These are phyloP conservation scores for Raffaelea arxii DNA, from an alignment of 2,329 filamentous ascomycete genomes.

Conservation along the genomic window DNA sequence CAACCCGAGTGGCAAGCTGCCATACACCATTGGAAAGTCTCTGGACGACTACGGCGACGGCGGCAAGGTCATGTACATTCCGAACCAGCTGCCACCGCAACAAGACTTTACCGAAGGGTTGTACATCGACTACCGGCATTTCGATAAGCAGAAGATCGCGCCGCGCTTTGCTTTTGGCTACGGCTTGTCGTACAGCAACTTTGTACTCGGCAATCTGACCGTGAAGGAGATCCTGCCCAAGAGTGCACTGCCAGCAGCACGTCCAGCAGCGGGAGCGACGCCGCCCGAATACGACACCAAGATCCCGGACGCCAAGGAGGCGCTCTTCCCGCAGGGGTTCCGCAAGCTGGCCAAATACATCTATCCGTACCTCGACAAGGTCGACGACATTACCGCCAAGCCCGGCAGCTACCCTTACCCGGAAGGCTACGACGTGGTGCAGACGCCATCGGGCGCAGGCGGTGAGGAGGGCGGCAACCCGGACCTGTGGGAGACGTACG, in stretches of 20 bases:
- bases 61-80: slow-evolving; percentile 58
- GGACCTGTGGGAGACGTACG: slow-evolving; percentile 49
- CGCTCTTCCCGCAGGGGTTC: slow-evolving; percentile 49
- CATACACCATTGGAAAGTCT: slow-evolving; percentile 74
- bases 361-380: slow-evolving; percentile 56
- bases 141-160: slow-evolving; percentile 64
- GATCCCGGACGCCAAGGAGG: slow-evolving; percentile 45
- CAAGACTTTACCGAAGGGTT: slow-evolving; percentile 77
- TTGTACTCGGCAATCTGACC: slow-evolving; percentile 47
- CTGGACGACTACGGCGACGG: slow-evolving; percentile 68
- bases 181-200: slow-evolving; percentile 73
- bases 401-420: slow-evolving; percentile 44
- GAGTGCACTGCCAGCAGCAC: slow-evolving; percentile 25
- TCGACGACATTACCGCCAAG: slow-evolving; percentile 29
- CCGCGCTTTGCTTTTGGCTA: slow-evolving; percentile 83
- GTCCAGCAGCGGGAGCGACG: slow-evolving; percentile 28
- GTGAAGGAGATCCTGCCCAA: slow-evolving; percentile 39
- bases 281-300: slow-evolving; percentile 46
- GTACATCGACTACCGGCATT: slow-evolving; percentile 83
- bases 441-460: slow-evolving; percentile 51
- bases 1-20: slow-evolving; percentile 69
- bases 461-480: slow-evolving; percentile 61
- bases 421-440: slow-evolving; percentile 40
- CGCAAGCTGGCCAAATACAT: slow-evolving; percentile 58
- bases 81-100: slow-evolving; percentile 63